Evolutionary conservation across 495 filamentous ascomycete species (phyloP).

Genomic region (Podospora bellae-mahoneyi): DNA sequence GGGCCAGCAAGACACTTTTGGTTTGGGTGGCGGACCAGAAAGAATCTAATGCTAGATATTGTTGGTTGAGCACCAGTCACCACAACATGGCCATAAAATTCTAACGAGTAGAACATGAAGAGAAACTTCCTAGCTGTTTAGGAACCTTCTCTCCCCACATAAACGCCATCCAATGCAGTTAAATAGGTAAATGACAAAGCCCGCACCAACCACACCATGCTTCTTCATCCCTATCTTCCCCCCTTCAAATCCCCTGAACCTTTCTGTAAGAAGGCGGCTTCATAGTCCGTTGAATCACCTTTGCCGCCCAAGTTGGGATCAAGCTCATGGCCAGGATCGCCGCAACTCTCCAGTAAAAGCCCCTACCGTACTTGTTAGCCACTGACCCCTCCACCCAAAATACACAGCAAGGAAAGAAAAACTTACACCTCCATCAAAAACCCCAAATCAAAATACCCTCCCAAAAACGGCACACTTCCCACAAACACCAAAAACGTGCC

Average conservation of each 20-base stretch:
- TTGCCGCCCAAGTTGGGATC: slow-evolving; percentile 81
- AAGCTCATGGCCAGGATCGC: slow-evolving; percentile 75
- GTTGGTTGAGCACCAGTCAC: neutral
- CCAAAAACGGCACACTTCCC: slow-evolving; percentile 80
- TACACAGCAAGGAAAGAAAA: neutral
- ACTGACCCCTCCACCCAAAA: slow-evolving; percentile 5
- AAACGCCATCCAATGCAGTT: slow-evolving; percentile 2
- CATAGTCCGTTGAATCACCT: slow-evolving; percentile 76
- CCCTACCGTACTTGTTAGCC: slow-evolving; percentile 43
- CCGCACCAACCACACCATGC: slow-evolving; percentile 13
- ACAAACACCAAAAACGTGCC: slow-evolving; percentile 79
- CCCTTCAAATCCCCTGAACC: slow-evolving; percentile 62
- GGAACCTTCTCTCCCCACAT: neutral
- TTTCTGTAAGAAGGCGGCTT: slow-evolving; percentile 95
- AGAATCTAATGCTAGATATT: no score
- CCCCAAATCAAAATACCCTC: slow-evolving; percentile 81
- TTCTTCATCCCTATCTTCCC: slow-evolving; percentile 3
- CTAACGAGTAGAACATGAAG: neutral
- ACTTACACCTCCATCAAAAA: slow-evolving; percentile 68
- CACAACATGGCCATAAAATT: neutral
- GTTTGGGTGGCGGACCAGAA: no score
- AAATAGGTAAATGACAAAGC: slow-evolving; percentile 10
- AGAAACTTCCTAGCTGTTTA: neutral
- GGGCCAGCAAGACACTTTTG: neutral
- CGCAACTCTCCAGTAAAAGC: slow-evolving; percentile 83